Evolutionary conservation across 345 rosid genomes (phyloP), one percentile per base, ranked within the genome.

Genomic region (Brassica incana): DNA sequence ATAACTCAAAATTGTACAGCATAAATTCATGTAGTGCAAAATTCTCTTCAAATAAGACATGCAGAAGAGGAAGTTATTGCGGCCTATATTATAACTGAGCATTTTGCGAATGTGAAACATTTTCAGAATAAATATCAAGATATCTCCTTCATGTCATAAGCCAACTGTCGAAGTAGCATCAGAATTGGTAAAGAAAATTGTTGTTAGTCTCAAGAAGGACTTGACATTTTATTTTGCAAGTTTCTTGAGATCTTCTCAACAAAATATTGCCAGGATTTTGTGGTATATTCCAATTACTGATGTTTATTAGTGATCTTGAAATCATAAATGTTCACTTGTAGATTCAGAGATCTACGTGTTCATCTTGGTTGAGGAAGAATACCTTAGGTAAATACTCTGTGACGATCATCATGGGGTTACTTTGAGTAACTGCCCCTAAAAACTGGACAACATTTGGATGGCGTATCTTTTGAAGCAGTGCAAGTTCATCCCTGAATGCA

Each of bases 381-480:
- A 92, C 97, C 94, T 89, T 87, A 0, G 88, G 87, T 80, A 90
- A 81, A 84, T 85, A 92, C 64, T 92, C 95, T 8, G 95, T 92
- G 78, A 92, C 90, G 73, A 90, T 90, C 89, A 89, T 89, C 97
- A 92, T 92, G 11, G 94, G 95, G 79, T 87, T 88, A 81, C 94
- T 88, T 78, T 92, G 95, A 36, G 97, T 92, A 63, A 92, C 94
- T 78, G 97, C 97, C 70, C 95, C 94, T 76, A 90, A 60, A 84
- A 92, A 92, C 84, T 90, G 97, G 61, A 92, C 97, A 67, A 92
- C 92, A 81, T 90, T 92, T 15, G 95, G 97, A 83, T 89, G 95
- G 27, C 91, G 93, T 77, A 90, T 83, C 88, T 88, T 92, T 83
- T 92, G 95, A 84, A 92, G 90, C 77, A 92, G 85, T 3, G 88